A percentile compares a stretch with the other conserved stretches of the same genome.
Conservation (phyloP, 768 basidiomycete genomes). For the Lenzites betulinus region DNA sequence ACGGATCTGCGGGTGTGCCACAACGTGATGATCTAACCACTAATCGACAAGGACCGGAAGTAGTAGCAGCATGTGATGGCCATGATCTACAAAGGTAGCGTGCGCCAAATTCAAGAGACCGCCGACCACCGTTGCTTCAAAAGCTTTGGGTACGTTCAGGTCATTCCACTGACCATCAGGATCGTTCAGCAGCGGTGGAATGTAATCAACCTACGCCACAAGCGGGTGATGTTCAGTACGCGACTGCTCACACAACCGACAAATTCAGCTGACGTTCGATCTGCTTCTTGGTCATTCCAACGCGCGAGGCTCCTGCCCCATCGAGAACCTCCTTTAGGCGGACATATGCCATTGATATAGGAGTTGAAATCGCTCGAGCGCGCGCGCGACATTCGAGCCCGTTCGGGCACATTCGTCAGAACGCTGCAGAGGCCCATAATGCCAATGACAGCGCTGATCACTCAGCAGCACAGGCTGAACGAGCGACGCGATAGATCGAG, state of each 20-base stretch:
- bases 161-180: too few species aligned
- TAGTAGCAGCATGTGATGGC: background rate
- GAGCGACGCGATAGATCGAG: background rate
- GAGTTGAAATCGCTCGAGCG: too few species aligned
- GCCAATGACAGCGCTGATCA: background rate
- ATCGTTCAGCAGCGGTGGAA: too few species aligned
- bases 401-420: too few species aligned
- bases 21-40: slow-evolving; percentile 15
- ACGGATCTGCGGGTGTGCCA: slow-evolving; percentile 4
- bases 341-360: too few species aligned
- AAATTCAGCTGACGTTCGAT: background rate
- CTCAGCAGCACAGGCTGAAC: background rate
- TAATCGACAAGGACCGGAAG: slow-evolving; percentile 15
- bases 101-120: too few species aligned
- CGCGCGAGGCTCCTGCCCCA: background rate
- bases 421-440: too few species aligned
- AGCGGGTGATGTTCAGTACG: too few species aligned
- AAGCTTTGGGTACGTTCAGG: too few species aligned
- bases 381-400: too few species aligned
- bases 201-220: background rate
- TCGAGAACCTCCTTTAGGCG: too few species aligned
- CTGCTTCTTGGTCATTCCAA: background rate
- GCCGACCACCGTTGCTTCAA: too few species aligned
- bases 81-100: background rate
- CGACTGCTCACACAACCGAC: background rate